phyloP scores from a whole-genome alignment of 495 filamentous ascomycete genomes.

The Trichodelitschia bisporula region DNA sequence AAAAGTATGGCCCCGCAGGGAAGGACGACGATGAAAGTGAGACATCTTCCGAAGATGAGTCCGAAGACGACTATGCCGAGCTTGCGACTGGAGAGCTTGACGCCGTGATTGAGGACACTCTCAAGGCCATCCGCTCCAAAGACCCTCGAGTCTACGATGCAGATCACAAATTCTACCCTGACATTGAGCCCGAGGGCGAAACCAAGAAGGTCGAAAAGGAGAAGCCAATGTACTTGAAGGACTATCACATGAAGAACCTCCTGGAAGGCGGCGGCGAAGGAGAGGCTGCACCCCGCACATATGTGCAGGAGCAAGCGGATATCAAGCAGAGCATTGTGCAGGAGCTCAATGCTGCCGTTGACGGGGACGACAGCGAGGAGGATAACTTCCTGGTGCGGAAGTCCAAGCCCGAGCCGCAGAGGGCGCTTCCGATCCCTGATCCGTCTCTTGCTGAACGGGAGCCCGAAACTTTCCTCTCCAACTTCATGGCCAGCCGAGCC shows the following conservation, averaged over 20 bases:
- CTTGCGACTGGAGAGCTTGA: constrained; percentile 64
- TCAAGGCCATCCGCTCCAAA: constrained; percentile 67
- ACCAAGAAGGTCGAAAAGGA: constrained; percentile 27
- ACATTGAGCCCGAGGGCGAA: constrained; percentile 20
- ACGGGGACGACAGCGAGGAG: constrained; percentile 31
- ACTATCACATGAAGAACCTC: constrained; percentile 78
- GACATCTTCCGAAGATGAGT: constrained; percentile 41
- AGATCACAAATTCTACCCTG: constrained; percentile 46
- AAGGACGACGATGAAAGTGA: constrained; percentile 22
- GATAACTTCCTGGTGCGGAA: constrained; percentile 38
- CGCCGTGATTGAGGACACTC: constrained; percentile 58
- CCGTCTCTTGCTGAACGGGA: constrained; percentile 56
- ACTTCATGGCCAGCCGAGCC: constrained; percentile 71
- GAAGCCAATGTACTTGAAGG: constrained; percentile 64
- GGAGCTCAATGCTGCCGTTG: constrained; percentile 46
- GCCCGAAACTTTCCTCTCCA: constrained; percentile 69
- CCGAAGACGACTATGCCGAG: constrained; percentile 75
- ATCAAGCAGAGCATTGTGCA: constrained; percentile 50
- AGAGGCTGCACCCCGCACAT: constrained; percentile 34
- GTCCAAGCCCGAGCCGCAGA: constrained; percentile 14
- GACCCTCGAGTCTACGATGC: constrained; percentile 79
- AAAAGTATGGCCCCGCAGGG: constrained; percentile 47
- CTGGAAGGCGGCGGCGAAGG: constrained; percentile 34
- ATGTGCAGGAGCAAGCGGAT: constrained; percentile 63
- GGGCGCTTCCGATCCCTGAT: constrained; percentile 27